phyloP scores from a whole-genome alignment of 805 yeast species.

The Wickerhamiella slavikovae region DNA sequence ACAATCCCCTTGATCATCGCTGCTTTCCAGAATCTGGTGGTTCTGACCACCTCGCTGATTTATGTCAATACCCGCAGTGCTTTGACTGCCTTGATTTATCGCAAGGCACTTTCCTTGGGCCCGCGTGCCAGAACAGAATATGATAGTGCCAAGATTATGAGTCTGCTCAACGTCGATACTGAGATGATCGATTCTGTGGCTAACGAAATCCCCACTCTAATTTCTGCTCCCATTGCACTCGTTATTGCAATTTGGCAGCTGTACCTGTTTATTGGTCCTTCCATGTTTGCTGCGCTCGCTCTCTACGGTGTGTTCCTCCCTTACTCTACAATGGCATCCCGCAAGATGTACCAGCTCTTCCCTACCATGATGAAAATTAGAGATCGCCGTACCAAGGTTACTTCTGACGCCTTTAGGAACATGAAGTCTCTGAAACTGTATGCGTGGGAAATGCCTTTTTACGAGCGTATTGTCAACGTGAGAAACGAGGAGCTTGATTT shows the following conservation, averaged over 20 bases:
- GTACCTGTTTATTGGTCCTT: constrained; percentile 51
- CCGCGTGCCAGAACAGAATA: constrained; percentile 40
- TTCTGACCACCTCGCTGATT: constrained; percentile 4
- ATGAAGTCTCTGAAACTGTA: constrained; percentile 83
- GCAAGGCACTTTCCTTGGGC: constrained; percentile 49
- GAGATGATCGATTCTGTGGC: constrained; percentile 67
- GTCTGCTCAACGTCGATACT: constrained; percentile 81
- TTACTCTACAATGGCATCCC: constrained; percentile 44
- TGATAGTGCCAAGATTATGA: constrained; percentile 80
- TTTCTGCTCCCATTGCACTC: constrained; percentile 86
- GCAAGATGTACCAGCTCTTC: constrained; percentile 37
- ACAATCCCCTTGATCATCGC: constrained; percentile 8
- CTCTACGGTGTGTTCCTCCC: constrained; percentile 63
- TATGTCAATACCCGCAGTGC: constrained; percentile 16
- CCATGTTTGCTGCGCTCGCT: constrained; percentile 80
- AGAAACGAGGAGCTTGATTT: constrained; percentile 64
- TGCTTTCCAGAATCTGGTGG: constrained; percentile 6
- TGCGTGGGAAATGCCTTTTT: constrained; percentile 87
- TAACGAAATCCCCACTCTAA: constrained; percentile 49
- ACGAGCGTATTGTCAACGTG: constrained; percentile 48
- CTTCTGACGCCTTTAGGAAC: constrained; percentile 70
- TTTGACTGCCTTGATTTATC: constrained; percentile 41
- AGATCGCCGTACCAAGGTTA: constrained; percentile 76
- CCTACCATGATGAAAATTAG: constrained; percentile 66
- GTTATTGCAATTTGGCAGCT: constrained; percentile 51